Evolutionary conservation across 2,329 filamentous ascomycete genomes (phyloP).

Genomic region (Fusarium transvaalense): DNA sequence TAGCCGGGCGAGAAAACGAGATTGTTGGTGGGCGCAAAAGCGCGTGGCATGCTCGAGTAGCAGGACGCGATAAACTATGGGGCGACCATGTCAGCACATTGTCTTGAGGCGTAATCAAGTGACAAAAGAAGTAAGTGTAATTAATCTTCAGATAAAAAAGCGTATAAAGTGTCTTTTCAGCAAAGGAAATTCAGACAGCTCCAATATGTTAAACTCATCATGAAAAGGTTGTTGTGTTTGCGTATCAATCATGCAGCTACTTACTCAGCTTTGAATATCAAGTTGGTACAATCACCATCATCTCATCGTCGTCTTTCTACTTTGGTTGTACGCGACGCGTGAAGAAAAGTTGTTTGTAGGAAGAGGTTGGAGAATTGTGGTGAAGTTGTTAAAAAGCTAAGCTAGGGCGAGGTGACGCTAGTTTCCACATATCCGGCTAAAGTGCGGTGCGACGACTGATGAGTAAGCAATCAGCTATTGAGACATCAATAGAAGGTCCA

Average conservation of each 20-base stretch:
- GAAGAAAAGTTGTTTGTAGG: slow-evolving; percentile 14
- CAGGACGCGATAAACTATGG: slow-evolving; percentile 22
- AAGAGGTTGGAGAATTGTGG: slow-evolving; percentile 29
- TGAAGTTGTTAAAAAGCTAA: slow-evolving; percentile 29
- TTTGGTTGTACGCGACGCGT: slow-evolving; percentile 15
- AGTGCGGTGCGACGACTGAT: slow-evolving; percentile 11
- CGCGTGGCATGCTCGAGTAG: slow-evolving; percentile 44
- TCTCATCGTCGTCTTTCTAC: slow-evolving; percentile 20
- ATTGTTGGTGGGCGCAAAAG: slow-evolving; percentile 17
- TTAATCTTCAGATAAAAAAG: slow-evolving; percentile 59
- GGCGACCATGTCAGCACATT: slow-evolving; percentile 24
- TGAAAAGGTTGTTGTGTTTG: slow-evolving; percentile 32
- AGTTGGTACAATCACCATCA: slow-evolving; percentile 1
- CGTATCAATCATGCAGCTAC: slow-evolving; percentile 28
- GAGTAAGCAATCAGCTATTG: slow-evolving; percentile 5
- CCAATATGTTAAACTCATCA: slow-evolving; percentile 74
- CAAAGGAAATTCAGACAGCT: slow-evolving; percentile 78
- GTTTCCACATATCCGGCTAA: slow-evolving; percentile 31
- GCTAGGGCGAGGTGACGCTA: slow-evolving; percentile 25
- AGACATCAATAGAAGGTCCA: background rate
- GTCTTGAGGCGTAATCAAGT: background rate
- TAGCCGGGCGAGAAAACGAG: slow-evolving; percentile 39
- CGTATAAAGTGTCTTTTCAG: slow-evolving; percentile 73
- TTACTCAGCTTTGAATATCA: slow-evolving; percentile 36
- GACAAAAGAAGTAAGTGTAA: background rate